Base-by-base conservation (phyloP, 306 rosid species). In the Quercus robur region DNA sequence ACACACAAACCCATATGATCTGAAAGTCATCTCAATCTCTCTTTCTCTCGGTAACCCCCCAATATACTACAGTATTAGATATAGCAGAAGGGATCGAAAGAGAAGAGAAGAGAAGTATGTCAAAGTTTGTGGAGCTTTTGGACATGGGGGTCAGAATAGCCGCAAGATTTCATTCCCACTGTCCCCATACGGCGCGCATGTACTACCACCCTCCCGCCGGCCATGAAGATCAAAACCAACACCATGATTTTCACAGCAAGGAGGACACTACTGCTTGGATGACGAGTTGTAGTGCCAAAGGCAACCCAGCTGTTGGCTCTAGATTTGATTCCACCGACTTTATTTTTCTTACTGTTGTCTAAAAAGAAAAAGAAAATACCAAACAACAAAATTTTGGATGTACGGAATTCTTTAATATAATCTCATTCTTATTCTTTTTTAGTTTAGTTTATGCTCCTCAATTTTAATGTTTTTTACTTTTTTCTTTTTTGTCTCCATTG, bases 131-230 rank as follows among this genome's bases (percentile, higher is more conserved):
- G 25, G 92, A 88, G 59, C 41, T 88, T 8, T 71, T 88, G 81
- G 92, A 88, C 46, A 63, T 74, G 10, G 91, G 89, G 46, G 88
- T 86, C 76, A 88, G 92, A 88, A 80, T 84, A 51, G 92, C 86
- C 17, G 90, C 88, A 31, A 86, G 92, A 70, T 86, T 88, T 72
- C 92, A 88, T 51, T 72, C 92, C 67, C 86, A 86, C 72, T 88
- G 92, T 75, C 88, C 92, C 12, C 92, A 86, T 77, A 88, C 90
- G 2, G 88, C 83, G 14, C 82, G 92, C 8, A 61, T 81, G 75
- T 88, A 86, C 74, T 86, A 88, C 70, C 92, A 88, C 63, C 92
- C 92, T 63, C 92, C 91, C 20, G 67, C 86, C 18, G 44, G 75
- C 38, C 41, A 75, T 38, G 81, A 78, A 15, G 71, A 73, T 41